phyloP scores from a whole-genome alignment of 2,329 filamentous ascomycete genomes.

The Phyllosticta citriasiana region DNA sequence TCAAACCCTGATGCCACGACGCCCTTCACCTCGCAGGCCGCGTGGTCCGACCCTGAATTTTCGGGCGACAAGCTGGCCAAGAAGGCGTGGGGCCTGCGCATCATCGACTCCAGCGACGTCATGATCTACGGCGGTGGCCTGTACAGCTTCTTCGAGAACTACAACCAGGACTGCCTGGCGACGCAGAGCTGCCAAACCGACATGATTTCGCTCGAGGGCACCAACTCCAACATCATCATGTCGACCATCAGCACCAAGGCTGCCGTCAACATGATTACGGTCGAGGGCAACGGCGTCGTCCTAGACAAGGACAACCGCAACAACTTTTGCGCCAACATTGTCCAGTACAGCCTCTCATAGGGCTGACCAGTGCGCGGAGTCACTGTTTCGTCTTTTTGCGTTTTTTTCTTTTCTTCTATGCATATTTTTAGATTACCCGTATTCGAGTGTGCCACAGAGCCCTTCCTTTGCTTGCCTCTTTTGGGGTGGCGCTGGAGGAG shows the following conservation, averaged over 20 bases:
- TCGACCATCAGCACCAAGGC: constrained; percentile 41
- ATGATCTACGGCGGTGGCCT: constrained; percentile 42
- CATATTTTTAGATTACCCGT: not conserved
- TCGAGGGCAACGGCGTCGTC: constrained; percentile 24
- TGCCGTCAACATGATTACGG: constrained; percentile 39
- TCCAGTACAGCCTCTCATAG: constrained; percentile 13
- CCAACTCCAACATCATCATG: constrained; percentile 33
- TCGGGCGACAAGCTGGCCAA: constrained; percentile 21
- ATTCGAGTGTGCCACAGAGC: not conserved
- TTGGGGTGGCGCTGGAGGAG: not conserved
- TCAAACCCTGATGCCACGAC: constrained; percentile 49
- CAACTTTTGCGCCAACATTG: constrained; percentile 40
- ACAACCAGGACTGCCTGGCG: constrained; percentile 39
- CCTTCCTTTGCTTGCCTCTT: not conserved
- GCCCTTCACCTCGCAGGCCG: constrained; percentile 43
- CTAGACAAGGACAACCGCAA: constrained; percentile 36
- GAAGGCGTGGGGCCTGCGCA: constrained; percentile 37
- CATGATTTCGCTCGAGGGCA: constrained; percentile 37
- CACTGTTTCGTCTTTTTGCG: not conserved
- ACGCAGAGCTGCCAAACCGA: constrained; percentile 41
- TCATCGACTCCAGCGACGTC: constrained; percentile 31
- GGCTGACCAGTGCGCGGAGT: not conserved
- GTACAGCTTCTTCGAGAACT: constrained; percentile 51
- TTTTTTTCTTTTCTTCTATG: not conserved
- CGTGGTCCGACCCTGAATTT: constrained; percentile 36